A percentile compares a stretch with the other conserved stretches of the same genome.
phyloP scores from a whole-genome alignment of 768 basidiomycete species.

The Kwoniella mangroviensis region DNA sequence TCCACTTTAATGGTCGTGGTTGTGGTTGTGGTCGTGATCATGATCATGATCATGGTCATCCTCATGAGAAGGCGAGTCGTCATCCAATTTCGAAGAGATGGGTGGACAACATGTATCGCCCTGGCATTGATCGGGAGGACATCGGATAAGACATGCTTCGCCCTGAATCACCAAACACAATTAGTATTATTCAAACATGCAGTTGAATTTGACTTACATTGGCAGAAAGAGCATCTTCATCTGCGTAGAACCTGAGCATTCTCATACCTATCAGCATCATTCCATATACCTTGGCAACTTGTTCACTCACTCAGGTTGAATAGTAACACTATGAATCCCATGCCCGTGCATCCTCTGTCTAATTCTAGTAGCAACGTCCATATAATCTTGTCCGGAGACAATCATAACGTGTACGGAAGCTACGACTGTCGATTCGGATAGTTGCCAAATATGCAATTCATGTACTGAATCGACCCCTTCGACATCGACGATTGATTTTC shows the following conservation, averaged over 20 bases:
- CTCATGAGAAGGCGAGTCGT: slow-evolving; percentile 29
- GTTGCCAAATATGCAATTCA: slow-evolving; percentile 90
- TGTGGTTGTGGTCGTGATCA: slow-evolving; percentile 21
- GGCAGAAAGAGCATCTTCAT: slow-evolving; percentile 16
- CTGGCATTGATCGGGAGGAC: slow-evolving; percentile 55
- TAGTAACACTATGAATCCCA: slow-evolving; percentile 92
- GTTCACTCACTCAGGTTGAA: slow-evolving; percentile 74
- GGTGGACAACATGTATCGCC: slow-evolving; percentile 56
- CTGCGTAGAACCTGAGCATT: slow-evolving; percentile 10
- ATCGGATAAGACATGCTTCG: slow-evolving; percentile 55
- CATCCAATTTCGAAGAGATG: slow-evolving; percentile 39
- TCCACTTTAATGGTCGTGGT: no score
- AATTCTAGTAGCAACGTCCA: slow-evolving; percentile 83
- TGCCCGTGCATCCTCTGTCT: slow-evolving; percentile 81
- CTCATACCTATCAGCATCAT: background rate
- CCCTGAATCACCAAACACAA: slow-evolving; percentile 22
- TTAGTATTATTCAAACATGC: background rate
- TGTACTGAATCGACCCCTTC: slow-evolving; percentile 87
- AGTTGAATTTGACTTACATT: slow-evolving; percentile 5
- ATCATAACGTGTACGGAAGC: slow-evolving; percentile 94
- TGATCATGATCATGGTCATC: slow-evolving; percentile 39
- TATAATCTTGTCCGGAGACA: slow-evolving; percentile 81
- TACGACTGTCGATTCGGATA: slow-evolving; percentile 91
- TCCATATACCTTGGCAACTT: no score
- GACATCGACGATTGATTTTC: slow-evolving; percentile 76